These are phyloP conservation scores for Pseudoneurospora amorphoporcata DNA, from an alignment of 495 filamentous ascomycete species.

Conservation along the genomic window DNA sequence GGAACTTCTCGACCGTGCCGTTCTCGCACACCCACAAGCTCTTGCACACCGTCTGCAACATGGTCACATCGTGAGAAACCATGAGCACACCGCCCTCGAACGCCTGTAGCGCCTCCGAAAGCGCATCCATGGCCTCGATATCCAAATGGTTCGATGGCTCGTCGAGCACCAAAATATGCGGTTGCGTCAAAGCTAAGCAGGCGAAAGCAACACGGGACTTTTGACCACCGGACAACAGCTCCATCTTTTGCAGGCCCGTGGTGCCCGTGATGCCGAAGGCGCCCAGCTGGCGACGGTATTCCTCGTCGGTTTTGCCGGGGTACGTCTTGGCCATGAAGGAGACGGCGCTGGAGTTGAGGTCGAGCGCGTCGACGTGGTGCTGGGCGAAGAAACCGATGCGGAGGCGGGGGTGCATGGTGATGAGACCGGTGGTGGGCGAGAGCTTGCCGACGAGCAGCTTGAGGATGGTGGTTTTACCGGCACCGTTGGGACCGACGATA, in stretches of 20 bases:
- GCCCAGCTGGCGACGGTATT: conserved; percentile 90
- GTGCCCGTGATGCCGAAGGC: conserved; percentile 98
- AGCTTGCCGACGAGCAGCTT: conserved; percentile 90
- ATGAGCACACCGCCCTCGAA: conserved; percentile 95
- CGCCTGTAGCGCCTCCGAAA: conserved; percentile 67
- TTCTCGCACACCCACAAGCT: conserved; percentile 95
- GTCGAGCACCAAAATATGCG: conserved; percentile 95
- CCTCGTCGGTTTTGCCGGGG: conserved; percentile 85
- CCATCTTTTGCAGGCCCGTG: conserved; percentile 96
- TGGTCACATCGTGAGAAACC: conserved; percentile 98
- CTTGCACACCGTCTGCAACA: conserved; percentile 86
- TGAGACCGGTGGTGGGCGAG: conserved; percentile 62
- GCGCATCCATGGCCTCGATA: conserved; percentile 98
- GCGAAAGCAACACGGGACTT: conserved; percentile 98
- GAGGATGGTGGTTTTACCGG: conserved; percentile 93
- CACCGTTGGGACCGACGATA: conserved; percentile 97
- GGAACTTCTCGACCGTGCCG: conserved; percentile 93
- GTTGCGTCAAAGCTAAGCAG: conserved; percentile 82
- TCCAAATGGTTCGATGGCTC: conserved; percentile 97
- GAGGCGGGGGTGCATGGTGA: conserved; percentile 78
- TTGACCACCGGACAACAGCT: conserved; percentile 86
- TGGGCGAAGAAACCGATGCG: conserved; percentile 96
- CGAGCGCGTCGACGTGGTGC: conserved; percentile 95
- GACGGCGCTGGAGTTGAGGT: conserved; percentile 78
- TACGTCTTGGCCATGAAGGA: conserved; percentile 91